Conservation (phyloP, 2,329 filamentous ascomycete genomes). For the Pseudogymnoascus sp. region DNA sequence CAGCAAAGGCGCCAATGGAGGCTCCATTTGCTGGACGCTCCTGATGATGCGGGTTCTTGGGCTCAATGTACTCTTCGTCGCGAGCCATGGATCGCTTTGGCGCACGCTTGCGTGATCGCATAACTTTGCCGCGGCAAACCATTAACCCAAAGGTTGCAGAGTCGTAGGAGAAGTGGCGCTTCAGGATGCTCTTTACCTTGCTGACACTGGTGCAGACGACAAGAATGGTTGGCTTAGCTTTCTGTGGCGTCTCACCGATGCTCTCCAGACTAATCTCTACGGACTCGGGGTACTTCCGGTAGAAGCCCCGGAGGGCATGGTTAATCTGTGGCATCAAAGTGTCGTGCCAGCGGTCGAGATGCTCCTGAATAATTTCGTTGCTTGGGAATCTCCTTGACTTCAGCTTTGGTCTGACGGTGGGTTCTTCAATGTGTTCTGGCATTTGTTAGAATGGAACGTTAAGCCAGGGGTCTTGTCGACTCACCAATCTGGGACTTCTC, state of each 20-base stretch:
- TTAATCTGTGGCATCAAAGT: conserved; percentile 68
- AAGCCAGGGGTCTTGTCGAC: neutral
- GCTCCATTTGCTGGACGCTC: conserved; percentile 74
- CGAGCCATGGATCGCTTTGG: conserved; percentile 35
- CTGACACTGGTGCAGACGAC: conserved; percentile 69
- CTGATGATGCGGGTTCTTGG: conserved; percentile 70
- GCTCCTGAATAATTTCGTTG: conserved; percentile 49
- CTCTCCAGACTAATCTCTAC: conserved; percentile 72
- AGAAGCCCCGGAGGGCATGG: conserved; percentile 60
- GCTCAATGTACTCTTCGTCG: conserved; percentile 35
- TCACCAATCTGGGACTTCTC: neutral
- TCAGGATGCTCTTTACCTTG: conserved; percentile 65
- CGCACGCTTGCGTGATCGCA: conserved; percentile 49
- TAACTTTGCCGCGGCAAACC: conserved; percentile 62
- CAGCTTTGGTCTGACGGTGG: conserved; percentile 15
- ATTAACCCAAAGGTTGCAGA: conserved; percentile 58
- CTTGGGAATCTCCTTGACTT: conserved; percentile 55
- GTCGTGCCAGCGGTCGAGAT: conserved; percentile 65
- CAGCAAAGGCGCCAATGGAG: conserved; percentile 85
- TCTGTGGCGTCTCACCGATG: conserved; percentile 60
- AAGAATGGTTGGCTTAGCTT: conserved; percentile 64
- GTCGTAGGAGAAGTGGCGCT: conserved; percentile 64
- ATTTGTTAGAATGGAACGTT: neutral
- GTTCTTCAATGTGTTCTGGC: conserved; percentile 15
- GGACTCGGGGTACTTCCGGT: conserved; percentile 67